Base-by-base conservation (phyloP, 768 basidiomycete genomes). In the Suillus decipiens region DNA sequence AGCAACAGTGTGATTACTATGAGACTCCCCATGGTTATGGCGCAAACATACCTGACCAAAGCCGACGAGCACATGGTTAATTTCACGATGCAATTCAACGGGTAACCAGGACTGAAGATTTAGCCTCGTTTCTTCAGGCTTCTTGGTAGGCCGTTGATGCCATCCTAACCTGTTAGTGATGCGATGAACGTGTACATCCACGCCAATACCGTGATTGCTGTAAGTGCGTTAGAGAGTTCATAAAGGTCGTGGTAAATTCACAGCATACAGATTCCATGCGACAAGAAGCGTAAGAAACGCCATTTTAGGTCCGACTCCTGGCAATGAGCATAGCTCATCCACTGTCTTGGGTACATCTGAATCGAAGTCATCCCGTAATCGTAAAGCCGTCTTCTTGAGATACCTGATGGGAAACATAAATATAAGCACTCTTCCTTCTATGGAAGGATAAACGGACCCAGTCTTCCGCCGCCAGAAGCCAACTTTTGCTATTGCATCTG, bases 291-390 rank as follows among this genome's bases (percentile, higher is more conserved):
- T 79, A 41, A 97, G 74, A 76, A 93, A 96, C 1, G 93, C 93
- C 95, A 99, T 97, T 75, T 99, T 99, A 0, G 95, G 96, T 0
- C 96, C 96, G 0, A 98, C 95, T 0, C 96, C 96, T 2, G 88
- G 88, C 14, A 99, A 76, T 5, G 90, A 89, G 67, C 94, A 93
- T 10, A 99, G 79, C 45, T 92, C 93, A 42, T 95, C 95, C 3
- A 90, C 86, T 0, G 93, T 95, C 72, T 90, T 87, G 0, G 96
- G 96, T 0, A 99, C 89, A 64, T 98, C 95, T 2, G 89, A 89
- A 51, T 83, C 82, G 63, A 93, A 93, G 0, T 89, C 82, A 62
- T 93, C 89, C 19, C 81, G 78, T 11, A 97, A 79, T 50, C 79
- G 81, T 63, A 84, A 78, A 0, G 95, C 90, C 0, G 93, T 83